Evolutionary conservation across 2,329 filamentous ascomycete genomes (phyloP).

Genomic region (Arthrinium phaeospermum): DNA sequence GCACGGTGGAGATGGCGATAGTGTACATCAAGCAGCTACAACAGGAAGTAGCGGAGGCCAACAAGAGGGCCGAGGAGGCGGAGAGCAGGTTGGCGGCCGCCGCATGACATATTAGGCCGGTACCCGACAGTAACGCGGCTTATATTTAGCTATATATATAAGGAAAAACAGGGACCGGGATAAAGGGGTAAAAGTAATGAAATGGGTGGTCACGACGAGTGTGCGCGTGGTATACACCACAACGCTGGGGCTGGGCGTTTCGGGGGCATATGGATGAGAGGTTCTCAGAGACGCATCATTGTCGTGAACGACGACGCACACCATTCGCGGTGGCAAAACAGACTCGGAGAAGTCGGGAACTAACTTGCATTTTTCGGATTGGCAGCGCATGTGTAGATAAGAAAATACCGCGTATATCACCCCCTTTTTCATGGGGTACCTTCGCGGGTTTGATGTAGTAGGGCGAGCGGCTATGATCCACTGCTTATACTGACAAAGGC

Average conservation of each 20-base stretch:
- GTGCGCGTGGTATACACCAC: not conserved
- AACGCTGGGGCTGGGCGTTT: not conserved
- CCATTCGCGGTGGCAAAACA: not conserved
- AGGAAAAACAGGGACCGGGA: not conserved
- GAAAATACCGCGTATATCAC: not conserved
- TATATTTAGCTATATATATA: not conserved
- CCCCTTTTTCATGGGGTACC: too few species aligned
- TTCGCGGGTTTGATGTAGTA: not conserved
- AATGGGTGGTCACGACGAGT: not conserved
- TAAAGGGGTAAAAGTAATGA: not conserved
- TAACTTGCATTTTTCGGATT: not conserved
- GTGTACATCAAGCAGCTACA: slow-evolving; percentile 90
- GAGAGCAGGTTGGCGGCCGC: slow-evolving; percentile 58
- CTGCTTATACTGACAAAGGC: not conserved
- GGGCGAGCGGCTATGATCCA: not conserved
- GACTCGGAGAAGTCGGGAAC: not conserved
- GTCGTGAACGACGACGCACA: not conserved
- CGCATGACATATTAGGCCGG: not conserved
- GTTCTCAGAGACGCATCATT: not conserved
- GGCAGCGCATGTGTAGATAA: not conserved
- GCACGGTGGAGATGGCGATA: slow-evolving; percentile 96
- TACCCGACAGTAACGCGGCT: not conserved
- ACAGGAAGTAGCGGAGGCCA: slow-evolving; percentile 71
- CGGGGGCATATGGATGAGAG: not conserved
- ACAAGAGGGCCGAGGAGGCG: slow-evolving; percentile 66